phyloP scores from a whole-genome alignment of 306 rosid genomes.

The Cucurbita ficifolia region DNA sequence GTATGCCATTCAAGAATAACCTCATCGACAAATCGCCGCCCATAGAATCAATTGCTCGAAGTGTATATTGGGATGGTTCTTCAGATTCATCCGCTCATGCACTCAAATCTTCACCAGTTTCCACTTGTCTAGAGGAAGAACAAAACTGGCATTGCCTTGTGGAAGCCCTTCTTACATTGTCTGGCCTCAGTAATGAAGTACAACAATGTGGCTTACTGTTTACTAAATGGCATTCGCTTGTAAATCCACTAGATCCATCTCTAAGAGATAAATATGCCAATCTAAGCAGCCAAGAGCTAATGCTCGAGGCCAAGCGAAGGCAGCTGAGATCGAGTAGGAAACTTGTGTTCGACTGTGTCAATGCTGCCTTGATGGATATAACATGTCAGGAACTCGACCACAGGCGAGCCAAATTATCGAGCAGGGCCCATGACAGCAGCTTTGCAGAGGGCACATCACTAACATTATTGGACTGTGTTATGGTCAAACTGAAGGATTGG shows the following conservation, averaged over 20 bases:
- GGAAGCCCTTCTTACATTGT: conserved; percentile 52
- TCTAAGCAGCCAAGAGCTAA: conserved; percentile 29
- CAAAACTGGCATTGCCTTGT: conserved; percentile 53
- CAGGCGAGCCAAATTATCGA: conserved; percentile 12
- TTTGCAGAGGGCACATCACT: conserved; percentile 24
- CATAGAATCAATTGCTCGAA: conserved; percentile 83
- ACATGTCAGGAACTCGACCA: conserved; percentile 24
- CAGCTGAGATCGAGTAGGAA: conserved; percentile 55
- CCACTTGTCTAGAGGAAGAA: conserved; percentile 41
- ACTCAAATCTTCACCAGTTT: conserved; percentile 33
- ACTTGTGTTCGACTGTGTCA: conserved; percentile 73
- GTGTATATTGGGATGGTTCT: conserved; percentile 63
- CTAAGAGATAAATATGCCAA: conserved; percentile 57
- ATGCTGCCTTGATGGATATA: conserved; percentile 45
- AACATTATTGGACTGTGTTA: conserved; percentile 39
- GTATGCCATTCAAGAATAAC: conserved; percentile 31
- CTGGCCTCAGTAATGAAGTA: conserved; percentile 42
- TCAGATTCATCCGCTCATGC: conserved; percentile 33
- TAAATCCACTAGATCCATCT: conserved; percentile 69
- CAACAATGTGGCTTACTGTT: conserved; percentile 18
- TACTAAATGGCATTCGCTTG: conserved; percentile 50
- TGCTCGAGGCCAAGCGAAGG: conserved; percentile 65
- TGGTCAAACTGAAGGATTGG: conserved; percentile 60
- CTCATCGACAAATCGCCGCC: conserved; percentile 95
- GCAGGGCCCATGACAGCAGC: conserved; percentile 21